phyloP scores from a whole-genome alignment of 352 stramenopile species.

The Phytophthora parvispora region DNA sequence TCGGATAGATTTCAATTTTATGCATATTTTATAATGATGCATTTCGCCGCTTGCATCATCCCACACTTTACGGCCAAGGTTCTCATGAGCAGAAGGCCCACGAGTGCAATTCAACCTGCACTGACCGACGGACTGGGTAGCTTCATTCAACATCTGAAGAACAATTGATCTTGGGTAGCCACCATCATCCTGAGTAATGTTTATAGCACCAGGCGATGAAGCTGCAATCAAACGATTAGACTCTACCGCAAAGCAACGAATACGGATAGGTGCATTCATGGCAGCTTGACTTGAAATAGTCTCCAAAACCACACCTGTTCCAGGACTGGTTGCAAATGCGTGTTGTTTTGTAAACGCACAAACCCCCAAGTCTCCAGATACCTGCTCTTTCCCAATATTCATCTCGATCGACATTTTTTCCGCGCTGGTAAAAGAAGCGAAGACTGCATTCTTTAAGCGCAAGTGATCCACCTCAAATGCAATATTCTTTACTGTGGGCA shows the following conservation, averaged over 20 bases:
- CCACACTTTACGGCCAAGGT: constrained; percentile 4
- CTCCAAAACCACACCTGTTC: constrained; percentile 1
- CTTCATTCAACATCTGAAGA: constrained; percentile 20
- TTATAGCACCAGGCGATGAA: constrained; percentile 7
- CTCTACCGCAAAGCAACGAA: constrained; percentile 35
- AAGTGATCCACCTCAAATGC: constrained; percentile 46
- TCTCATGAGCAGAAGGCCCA: not conserved
- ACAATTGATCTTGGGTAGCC: constrained; percentile 19
- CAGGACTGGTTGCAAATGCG: constrained; percentile 41
- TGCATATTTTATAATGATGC: constrained; percentile 42
- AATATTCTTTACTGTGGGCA: not conserved
- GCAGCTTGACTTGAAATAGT: constrained; percentile 1
- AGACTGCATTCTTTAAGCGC: constrained; percentile 26
- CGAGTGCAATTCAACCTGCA: constrained; percentile 22
- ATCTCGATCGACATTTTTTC: constrained; percentile 57
- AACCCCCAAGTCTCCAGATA: constrained; percentile 37
- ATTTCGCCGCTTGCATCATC: constrained; percentile 13
- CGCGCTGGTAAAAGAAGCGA: constrained; percentile 39
- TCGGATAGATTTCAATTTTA: constrained; percentile 50
- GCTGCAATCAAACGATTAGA: constrained; percentile 23
- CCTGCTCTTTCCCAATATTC: constrained; percentile 21
- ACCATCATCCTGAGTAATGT: constrained; percentile 12
- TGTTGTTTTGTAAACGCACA: constrained; percentile 49
- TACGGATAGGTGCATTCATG: constrained; percentile 4
- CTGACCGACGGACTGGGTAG: constrained; percentile 21